These are phyloP conservation scores for Thraustochytrium sp. DNA, from an alignment of 352 stramenopile species.

Conservation along the genomic window DNA sequence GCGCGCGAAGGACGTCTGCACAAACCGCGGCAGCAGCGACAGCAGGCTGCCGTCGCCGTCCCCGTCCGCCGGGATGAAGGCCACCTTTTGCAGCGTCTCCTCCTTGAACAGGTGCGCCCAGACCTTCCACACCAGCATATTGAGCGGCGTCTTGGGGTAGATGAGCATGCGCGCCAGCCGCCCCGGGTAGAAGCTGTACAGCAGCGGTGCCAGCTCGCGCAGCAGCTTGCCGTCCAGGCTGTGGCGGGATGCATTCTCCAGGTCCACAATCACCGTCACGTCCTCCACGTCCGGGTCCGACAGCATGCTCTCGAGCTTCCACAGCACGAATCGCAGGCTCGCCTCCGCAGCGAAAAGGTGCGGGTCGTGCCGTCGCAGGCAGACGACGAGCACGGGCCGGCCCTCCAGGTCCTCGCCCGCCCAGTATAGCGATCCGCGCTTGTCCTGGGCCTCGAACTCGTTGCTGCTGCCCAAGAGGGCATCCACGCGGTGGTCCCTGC, in stretches of 20 bases:
- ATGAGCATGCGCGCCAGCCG: background rate
- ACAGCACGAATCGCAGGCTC: background rate
- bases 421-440: background rate
- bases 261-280: background rate
- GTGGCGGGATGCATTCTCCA: background rate
- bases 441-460: conserved; percentile 8
- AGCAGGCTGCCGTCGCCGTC: too few relatives aligned
- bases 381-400: background rate
- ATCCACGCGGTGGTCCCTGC: background rate
- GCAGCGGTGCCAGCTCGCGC: background rate
- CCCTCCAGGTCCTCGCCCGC: background rate
- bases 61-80: background rate
- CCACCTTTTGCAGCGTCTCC: background rate
- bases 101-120: background rate
- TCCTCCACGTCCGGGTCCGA: background rate
- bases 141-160: background rate
- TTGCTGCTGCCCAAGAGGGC: background rate
- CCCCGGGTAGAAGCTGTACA: background rate
- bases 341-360: conserved; percentile 9
- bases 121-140: background rate
- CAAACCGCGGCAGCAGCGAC: too few relatives aligned
- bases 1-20: too few relatives aligned
- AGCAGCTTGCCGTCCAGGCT: conserved; percentile 7
- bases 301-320: background rate
- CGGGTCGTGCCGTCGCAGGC: background rate